Percentiles rank a stretch among this genome's conserved stretches.
Conservation (phyloP, 257 asterid species). For the Rehmannia glutinosa region DNA sequence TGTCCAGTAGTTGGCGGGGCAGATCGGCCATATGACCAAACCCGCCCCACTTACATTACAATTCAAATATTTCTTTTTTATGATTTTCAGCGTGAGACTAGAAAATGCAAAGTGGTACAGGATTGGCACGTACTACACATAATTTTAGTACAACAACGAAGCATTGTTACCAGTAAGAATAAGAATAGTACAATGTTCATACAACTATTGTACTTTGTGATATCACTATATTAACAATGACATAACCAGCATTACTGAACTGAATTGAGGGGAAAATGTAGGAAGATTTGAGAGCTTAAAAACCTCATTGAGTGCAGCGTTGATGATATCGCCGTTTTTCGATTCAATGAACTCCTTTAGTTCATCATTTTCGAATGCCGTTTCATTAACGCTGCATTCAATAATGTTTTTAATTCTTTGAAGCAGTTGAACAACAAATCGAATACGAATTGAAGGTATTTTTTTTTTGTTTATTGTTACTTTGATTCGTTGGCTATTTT, state of each 20-base stretch:
- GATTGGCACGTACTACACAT: constrained; percentile 27
- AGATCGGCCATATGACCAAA: too few species aligned
- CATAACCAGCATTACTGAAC: background rate
- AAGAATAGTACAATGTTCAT: constrained; percentile 29
- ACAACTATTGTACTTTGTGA: constrained; percentile 28
- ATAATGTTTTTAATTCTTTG: constrained; percentile 40
- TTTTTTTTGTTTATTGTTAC: background rate
- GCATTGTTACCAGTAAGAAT: background rate
- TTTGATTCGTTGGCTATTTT: too few species aligned
- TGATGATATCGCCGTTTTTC: constrained; percentile 40
- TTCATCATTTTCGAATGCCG: background rate
- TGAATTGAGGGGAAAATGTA: background rate
- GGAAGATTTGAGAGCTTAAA: constrained; percentile 27
- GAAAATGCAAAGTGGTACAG: constrained; percentile 10
- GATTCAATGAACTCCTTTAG: background rate
- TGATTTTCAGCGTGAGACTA: background rate
- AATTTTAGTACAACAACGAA: constrained; percentile 20
- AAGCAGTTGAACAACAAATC: background rate
- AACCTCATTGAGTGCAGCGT: constrained; percentile 88
- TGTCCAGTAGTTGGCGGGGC: too few species aligned
- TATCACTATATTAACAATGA: constrained; percentile 8
- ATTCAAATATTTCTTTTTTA: background rate
- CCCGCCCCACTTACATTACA: background rate
- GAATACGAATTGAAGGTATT: background rate
- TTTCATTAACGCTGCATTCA: constrained; percentile 47